Base-by-base conservation (phyloP, 2,329 filamentous ascomycete genomes). In the Aspergillus pseudoglaucus region DNA sequence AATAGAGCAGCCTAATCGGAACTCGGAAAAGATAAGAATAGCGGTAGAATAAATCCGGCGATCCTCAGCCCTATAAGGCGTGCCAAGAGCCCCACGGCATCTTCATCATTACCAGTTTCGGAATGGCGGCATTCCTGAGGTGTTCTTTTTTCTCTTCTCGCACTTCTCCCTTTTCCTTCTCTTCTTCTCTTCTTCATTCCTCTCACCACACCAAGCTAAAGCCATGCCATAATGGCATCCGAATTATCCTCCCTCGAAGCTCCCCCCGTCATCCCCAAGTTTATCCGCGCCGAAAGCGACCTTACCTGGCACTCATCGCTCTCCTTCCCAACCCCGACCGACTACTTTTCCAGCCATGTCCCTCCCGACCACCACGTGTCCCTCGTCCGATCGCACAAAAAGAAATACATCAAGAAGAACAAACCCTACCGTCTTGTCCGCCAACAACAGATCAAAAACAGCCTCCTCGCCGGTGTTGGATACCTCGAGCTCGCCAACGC, bases 401-500 rank as follows among this genome's bases (percentile, higher is more conserved):
- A 39, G 10, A 12, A 17, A 17, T 37, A 37, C 4, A 20, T 12
- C 47, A 53, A 39, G 44, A 51, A 10, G 35, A 53, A 18, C 48
- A 59, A 7, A 49, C 43, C 8, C 44, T 59, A 6, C 32, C 53
- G 44, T 8, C 52, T 62, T 3, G 37, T 56, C 7, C 53, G 54
- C 42, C 61, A 61, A 17, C 48, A 68, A 54, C 62, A 66, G 51
- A 63, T 64, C 38, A 55, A 55, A 18, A 67, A 67, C 45, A 63
- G 56, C 46, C 60, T 74, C 3, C 61, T 73, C 7, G 56, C 59
- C 0, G 59, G 66, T 10, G 67, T 79, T 1, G 79, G 76, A 0
- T 75, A 75, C 42, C 71, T 81, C 15, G 78, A 81, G 50, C 66
- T 80, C 2, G 75, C 75, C 46, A 81, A 81, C 55, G 76, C 76